phyloP scores from a whole-genome alignment of 1,284 basidiomycete genomes.

The Blastosporella zonata region DNA sequence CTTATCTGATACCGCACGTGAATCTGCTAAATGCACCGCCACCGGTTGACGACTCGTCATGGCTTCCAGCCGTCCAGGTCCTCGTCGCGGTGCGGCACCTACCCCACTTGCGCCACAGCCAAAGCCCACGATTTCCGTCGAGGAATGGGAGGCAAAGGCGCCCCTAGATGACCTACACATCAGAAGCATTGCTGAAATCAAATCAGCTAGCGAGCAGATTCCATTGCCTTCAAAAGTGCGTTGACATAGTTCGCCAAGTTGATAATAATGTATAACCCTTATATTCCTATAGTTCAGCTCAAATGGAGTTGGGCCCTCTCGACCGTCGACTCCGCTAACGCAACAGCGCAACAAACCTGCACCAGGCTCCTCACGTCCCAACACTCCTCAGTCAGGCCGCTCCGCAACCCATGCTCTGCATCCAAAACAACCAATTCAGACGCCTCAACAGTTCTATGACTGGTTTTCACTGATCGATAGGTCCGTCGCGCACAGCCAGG shows the following conservation, averaged over 20 bases:
- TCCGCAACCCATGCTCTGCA: conserved; percentile 48
- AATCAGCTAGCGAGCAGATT: conserved; percentile 57
- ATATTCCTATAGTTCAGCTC: conserved; percentile 19
- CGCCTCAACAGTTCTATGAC: conserved; percentile 92
- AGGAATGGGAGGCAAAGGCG: conserved; percentile 87
- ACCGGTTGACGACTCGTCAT: conserved; percentile 10
- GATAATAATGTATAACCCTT: not conserved
- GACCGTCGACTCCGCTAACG: conserved; percentile 22
- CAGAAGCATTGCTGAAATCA: conserved; percentile 64
- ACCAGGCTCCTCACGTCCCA: conserved; percentile 22
- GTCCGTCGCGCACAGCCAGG: conserved; percentile 87
- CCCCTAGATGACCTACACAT: conserved; percentile 71
- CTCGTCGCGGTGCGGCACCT: conserved; percentile 13
- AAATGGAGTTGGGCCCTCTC: conserved; percentile 25
- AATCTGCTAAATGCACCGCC: conserved; percentile 9
- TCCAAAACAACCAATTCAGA: conserved; percentile 73
- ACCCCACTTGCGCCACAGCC: conserved; percentile 14
- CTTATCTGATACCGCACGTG: conserved; percentile 8
- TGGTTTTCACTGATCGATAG: conserved; percentile 88
- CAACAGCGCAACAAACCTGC: conserved; percentile 14
- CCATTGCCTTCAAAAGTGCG: conserved; percentile 73
- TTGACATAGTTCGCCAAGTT: not conserved
- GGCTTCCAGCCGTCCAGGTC: conserved; percentile 14
- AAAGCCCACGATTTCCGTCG: conserved; percentile 39
- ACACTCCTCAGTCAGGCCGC: conserved; percentile 23